A percentile compares a stretch with the other conserved stretches of the same genome.
phyloP scores from a whole-genome alignment of 2,329 filamentous ascomycete genomes.

The Fusarium stilboides region DNA sequence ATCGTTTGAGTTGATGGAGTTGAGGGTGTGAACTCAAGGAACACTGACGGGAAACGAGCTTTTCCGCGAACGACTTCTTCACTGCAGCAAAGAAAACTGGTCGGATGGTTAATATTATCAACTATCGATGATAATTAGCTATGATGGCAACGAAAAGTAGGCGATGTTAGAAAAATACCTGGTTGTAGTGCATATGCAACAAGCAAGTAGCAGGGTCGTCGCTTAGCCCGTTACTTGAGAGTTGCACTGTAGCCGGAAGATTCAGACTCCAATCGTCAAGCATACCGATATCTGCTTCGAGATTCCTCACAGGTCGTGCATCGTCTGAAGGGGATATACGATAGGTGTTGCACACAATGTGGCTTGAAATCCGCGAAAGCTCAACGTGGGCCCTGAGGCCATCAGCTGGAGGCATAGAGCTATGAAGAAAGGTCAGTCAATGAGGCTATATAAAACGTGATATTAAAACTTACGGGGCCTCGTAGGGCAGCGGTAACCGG shows the following conservation, averaged over 20 bases:
- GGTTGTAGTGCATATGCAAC: constrained; percentile 66
- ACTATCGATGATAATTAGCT: constrained; percentile 43
- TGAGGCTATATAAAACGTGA: neutral
- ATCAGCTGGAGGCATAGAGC: constrained; percentile 60
- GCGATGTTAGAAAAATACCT: constrained; percentile 43
- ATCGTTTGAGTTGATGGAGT: constrained; percentile 55
- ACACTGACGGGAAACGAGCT: constrained; percentile 52
- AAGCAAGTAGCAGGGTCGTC: constrained; percentile 61
- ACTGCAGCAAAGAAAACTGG: constrained; percentile 65
- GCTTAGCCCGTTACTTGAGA: constrained; percentile 55
- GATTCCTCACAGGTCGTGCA: constrained; percentile 51
- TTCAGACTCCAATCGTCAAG: constrained; percentile 60
- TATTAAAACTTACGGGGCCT: constrained; percentile 57
- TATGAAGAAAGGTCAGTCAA: constrained; percentile 38
- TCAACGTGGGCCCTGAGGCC: constrained; percentile 64
- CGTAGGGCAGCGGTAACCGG: constrained; percentile 58
- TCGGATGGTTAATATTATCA: constrained; percentile 64
- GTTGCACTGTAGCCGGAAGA: constrained; percentile 57
- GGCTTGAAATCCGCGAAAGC: constrained; percentile 63
- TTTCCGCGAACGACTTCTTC: constrained; percentile 62
- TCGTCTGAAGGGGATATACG: constrained; percentile 55
- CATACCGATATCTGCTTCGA: constrained; percentile 59
- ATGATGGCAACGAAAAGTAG: too few species aligned
- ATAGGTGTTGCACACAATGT: constrained; percentile 65
- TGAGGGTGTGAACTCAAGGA: constrained; percentile 45